A percentile compares a stretch with the other conserved stretches of the same genome.
phyloP scores from a whole-genome alignment of 768 basidiomycete species.

The Lenzites betulinus region DNA sequence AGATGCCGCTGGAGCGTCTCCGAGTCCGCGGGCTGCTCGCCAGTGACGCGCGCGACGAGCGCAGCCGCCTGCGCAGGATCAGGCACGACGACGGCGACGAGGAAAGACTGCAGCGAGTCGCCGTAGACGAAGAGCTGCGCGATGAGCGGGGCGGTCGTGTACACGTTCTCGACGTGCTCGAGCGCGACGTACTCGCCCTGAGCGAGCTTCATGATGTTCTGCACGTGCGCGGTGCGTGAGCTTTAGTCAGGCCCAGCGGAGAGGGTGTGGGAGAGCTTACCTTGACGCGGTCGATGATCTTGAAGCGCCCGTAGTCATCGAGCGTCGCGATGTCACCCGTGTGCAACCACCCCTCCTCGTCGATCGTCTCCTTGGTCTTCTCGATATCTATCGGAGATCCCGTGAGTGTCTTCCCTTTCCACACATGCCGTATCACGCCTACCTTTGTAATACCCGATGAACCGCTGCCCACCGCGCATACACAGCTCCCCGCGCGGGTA shows the following conservation, averaged over 20 bases:
- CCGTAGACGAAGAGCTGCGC: slow-evolving; percentile 88
- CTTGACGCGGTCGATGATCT: slow-evolving; percentile 95
- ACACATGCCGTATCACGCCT: neutral
- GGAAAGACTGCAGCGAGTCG: slow-evolving; percentile 81
- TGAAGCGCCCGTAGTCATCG: slow-evolving; percentile 77
- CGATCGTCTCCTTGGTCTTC: slow-evolving; percentile 79
- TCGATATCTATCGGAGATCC: slow-evolving; percentile 58
- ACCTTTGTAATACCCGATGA: slow-evolving; percentile 82
- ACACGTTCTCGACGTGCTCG: slow-evolving; percentile 90
- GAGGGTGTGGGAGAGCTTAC: slow-evolving; percentile 39
- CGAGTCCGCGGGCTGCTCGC: slow-evolving; percentile 51
- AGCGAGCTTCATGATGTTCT: slow-evolving; percentile 98
- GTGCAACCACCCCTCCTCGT: slow-evolving; percentile 90
- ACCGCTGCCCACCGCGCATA: slow-evolving; percentile 64
- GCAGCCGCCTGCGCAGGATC: slow-evolving; percentile 76
- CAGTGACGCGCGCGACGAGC: slow-evolving; percentile 54
- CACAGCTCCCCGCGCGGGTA: slow-evolving; percentile 89
- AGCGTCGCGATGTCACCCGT: slow-evolving; percentile 88
- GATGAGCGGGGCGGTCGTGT: slow-evolving; percentile 67
- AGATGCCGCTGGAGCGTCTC: slow-evolving; percentile 53
- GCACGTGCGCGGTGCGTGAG: neutral
- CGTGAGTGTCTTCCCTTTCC: neutral
- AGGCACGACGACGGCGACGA: slow-evolving; percentile 81
- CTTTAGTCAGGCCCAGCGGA: neutral
- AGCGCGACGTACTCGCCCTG: slow-evolving; percentile 99